These are phyloP conservation scores for Claviceps digitariae DNA, from an alignment of 2,329 filamentous ascomycete genomes.

Conservation along the genomic window DNA sequence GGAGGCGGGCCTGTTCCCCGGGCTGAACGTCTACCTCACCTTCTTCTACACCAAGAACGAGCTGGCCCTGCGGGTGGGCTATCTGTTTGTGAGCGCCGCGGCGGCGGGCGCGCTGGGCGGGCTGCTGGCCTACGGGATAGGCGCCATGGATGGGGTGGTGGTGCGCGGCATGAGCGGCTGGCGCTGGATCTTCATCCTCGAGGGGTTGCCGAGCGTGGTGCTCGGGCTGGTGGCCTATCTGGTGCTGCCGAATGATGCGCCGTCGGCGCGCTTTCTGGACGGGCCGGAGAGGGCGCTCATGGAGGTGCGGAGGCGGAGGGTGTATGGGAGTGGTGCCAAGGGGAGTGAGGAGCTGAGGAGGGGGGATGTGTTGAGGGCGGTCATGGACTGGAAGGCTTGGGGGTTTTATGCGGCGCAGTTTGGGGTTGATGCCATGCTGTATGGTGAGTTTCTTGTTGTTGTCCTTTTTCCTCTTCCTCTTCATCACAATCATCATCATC, in stretches of 20 bases:
- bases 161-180: conserved; percentile 50
- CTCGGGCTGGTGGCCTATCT: conserved; percentile 22
- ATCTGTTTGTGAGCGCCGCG: conserved; percentile 58
- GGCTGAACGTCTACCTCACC: conserved; percentile 55
- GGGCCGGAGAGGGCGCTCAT: conserved; percentile 53
- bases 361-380: conserved; percentile 50
- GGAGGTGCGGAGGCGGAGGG: conserved; percentile 21
- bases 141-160: conserved; percentile 49
- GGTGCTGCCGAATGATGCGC: conserved; percentile 22
- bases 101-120: conserved; percentile 61
- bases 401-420: conserved; percentile 57
- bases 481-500: too few species aligned
- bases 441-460: conserved; percentile 25
- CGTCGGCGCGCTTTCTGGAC: conserved; percentile 47
- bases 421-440: conserved; percentile 62
- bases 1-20: conserved; percentile 58
- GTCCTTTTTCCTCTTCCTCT: too few species aligned
- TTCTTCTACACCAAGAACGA: conserved; percentile 66
- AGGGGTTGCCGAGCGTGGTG: conserved; percentile 28
- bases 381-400: conserved; percentile 66
- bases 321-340: conserved; percentile 35
- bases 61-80: conserved; percentile 58
- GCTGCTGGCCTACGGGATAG: conserved; percentile 59
- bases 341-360: conserved; percentile 35
- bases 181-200: conserved; percentile 56